Evolutionary conservation across 169 alveolate genomes (phyloP).

Genomic region (Eimeria brunetti): DNA sequence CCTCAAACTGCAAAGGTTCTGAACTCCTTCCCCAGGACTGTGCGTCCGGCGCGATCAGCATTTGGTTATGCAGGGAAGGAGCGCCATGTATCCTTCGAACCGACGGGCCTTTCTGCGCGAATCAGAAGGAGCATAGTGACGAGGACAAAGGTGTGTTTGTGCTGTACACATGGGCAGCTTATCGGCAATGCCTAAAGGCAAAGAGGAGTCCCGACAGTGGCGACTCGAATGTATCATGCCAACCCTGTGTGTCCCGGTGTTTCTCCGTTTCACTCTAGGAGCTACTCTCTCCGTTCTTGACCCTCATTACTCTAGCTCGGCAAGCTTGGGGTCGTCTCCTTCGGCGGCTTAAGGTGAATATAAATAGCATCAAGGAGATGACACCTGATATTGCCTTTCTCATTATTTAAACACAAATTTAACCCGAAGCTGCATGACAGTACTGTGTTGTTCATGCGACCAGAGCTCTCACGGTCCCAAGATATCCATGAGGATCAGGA

Average conservation of each 20-base stretch:
- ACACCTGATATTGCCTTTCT: background rate
- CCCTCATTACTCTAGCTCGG: slow-evolving; percentile 35
- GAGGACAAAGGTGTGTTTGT: slow-evolving; percentile 8
- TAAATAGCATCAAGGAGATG: background rate
- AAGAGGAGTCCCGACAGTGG: background rate
- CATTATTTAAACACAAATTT: background rate
- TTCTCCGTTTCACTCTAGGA: slow-evolving; percentile 1
- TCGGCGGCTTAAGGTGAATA: slow-evolving; percentile 47
- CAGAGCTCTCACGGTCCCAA: slow-evolving; percentile 68
- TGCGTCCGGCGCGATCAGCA: slow-evolving; percentile 37
- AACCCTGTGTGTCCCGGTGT: background rate
- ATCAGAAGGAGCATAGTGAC: background rate
- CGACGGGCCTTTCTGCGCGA: slow-evolving; percentile 36
- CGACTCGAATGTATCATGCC: background rate
- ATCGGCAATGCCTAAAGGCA: background rate
- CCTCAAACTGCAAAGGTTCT: background rate
- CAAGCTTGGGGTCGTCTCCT: slow-evolving; percentile 42
- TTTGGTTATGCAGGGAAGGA: slow-evolving; percentile 38
- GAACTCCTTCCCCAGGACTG: slow-evolving; percentile 23
- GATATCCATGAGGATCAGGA: slow-evolving; percentile 1
- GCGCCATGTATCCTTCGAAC: background rate
- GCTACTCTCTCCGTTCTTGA: slow-evolving; percentile 55
- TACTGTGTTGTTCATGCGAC: background rate
- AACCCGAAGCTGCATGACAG: background rate
- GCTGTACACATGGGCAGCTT: background rate